phyloP scores from a whole-genome alignment of 2,329 filamentous ascomycete genomes.

The Colletotrichum lupini region DNA sequence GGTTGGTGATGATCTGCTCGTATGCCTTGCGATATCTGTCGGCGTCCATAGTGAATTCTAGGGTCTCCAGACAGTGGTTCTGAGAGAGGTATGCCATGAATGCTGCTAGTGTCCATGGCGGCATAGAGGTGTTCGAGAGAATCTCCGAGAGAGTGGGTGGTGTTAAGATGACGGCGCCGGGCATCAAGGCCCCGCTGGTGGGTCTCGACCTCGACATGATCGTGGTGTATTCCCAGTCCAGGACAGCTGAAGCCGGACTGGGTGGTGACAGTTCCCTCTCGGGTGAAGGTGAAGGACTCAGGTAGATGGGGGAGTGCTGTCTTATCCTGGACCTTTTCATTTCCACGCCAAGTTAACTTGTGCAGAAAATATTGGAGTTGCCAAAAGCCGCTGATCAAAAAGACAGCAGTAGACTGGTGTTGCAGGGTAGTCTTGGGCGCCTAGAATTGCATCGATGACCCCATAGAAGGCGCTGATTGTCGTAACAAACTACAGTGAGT shows the following conservation, averaged over 20 bases:
- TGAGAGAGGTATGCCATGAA: conserved; percentile 98
- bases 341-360: conserved; percentile 36
- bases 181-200: conserved; percentile 59
- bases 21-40: conserved; percentile 80
- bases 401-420: neutral
- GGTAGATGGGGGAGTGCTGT: conserved; percentile 55
- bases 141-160: conserved; percentile 86
- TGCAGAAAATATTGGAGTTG: neutral
- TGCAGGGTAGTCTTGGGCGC: neutral
- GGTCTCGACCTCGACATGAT: conserved; percentile 62
- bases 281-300: conserved; percentile 52
- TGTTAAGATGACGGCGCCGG: conserved; percentile 50
- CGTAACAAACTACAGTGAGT: neutral
- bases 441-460: conserved; percentile 5
- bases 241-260: conserved; percentile 55
- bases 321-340: conserved; percentile 61
- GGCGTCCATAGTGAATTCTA: conserved; percentile 96
- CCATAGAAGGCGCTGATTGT: conserved; percentile 6
- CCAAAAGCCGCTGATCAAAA: neutral
- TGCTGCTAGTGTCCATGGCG: conserved; percentile 89
- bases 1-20: conserved; percentile 53
- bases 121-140: conserved; percentile 83
- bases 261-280: conserved; percentile 54
- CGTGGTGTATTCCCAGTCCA: conserved; percentile 55
- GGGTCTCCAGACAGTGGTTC: conserved; percentile 95